Evolutionary conservation across 352 stramenopile species (phyloP).

Genomic region (Blastocystis sp.): DNA sequence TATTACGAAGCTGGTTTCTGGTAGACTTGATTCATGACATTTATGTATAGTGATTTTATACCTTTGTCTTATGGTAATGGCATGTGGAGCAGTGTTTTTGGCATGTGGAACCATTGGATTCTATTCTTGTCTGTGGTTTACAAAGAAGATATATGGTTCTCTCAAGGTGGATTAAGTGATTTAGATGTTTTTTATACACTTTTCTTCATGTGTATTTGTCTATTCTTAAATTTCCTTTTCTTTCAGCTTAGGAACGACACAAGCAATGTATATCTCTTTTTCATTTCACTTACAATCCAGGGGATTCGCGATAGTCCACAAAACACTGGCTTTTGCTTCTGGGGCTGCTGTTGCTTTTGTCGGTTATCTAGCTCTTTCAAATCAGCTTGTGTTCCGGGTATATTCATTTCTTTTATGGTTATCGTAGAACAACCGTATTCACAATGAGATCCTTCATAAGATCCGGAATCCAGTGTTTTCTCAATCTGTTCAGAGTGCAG

Average conservation of each 20-base stretch:
- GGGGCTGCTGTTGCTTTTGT: not conserved
- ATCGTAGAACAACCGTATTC: conserved; percentile 45
- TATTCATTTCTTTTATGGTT: not conserved
- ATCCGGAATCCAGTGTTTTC: not conserved
- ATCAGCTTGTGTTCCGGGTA: conserved; percentile 23
- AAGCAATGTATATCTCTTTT: not conserved
- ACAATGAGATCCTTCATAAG: conserved; percentile 18
- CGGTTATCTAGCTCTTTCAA: conserved; percentile 7
- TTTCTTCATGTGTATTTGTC: not conserved
- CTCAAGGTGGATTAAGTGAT: conserved; percentile 81
- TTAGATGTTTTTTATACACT: not conserved
- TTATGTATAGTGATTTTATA: conserved; percentile 83
- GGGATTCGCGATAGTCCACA: conserved; percentile 59
- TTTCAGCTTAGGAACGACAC: not conserved
- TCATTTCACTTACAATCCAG: not conserved
- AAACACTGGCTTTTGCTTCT: conserved; percentile 20
- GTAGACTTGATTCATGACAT: conserved; percentile 7
- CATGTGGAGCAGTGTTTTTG: conserved; percentile 93
- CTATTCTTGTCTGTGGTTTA: conserved; percentile 96
- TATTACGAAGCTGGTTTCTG: conserved; percentile 87
- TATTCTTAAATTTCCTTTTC: not conserved
- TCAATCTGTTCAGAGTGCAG: not conserved
- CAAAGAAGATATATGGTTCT: conserved; percentile 94
- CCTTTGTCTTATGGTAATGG: conserved; percentile 99
- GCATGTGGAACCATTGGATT: conserved; percentile 92